Conservation (phyloP, 306 rosid species). For the Dalbergia oliveri region DNA sequence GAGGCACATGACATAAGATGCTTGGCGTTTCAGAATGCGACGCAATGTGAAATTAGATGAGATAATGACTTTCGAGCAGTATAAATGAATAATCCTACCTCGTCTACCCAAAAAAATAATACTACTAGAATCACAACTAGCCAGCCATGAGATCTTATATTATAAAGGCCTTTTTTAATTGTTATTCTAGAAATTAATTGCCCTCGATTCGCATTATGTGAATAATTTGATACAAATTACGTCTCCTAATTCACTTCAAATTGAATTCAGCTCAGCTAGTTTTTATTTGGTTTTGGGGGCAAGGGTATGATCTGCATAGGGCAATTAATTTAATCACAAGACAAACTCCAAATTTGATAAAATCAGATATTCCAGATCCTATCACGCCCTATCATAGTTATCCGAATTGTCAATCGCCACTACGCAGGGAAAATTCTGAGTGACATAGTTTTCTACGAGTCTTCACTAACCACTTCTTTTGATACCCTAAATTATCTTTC, state of each 20-base stretch:
- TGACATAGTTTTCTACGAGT: slow-evolving; percentile 10
- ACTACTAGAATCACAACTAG: too few relatives aligned
- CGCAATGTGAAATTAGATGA: too few relatives aligned
- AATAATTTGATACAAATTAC: background rate
- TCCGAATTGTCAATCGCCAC: background rate
- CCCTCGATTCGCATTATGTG: background rate
- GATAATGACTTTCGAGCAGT: too few relatives aligned
- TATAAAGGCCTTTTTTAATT: too few relatives aligned
- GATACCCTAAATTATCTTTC: background rate
- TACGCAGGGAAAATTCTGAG: background rate
- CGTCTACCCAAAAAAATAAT: too few relatives aligned
- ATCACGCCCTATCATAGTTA: background rate
- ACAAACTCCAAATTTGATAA: background rate
- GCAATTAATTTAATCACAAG: background rate
- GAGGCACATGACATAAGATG: too few relatives aligned
- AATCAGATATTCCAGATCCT: background rate
- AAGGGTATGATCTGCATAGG: background rate
- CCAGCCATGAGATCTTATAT: too few relatives aligned
- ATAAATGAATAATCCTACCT: too few relatives aligned
- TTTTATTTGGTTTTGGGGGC: background rate
- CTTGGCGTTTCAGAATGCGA: too few relatives aligned
- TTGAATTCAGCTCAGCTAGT: background rate
- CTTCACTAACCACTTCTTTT: slow-evolving; percentile 17
- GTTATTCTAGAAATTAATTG: background rate
- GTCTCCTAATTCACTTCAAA: background rate